Evolutionary conservation across 176 grass and related monocot genomes (phyloP).

Genomic region (Calamus simplicifolius): DNA sequence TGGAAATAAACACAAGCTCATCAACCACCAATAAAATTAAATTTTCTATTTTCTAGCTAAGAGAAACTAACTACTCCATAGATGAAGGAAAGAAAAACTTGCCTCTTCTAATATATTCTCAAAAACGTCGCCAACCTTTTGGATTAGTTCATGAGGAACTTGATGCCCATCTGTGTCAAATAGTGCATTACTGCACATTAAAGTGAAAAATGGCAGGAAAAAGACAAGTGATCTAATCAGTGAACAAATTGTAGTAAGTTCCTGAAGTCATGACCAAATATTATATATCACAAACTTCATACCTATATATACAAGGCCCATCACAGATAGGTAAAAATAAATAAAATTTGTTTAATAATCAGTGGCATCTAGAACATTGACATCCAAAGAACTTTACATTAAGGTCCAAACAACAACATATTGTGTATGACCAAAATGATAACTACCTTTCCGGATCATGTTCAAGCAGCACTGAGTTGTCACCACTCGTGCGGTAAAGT

Average conservation of each 20-base stretch:
- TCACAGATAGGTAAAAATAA: no score
- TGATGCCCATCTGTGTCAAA: slow-evolving; percentile 70
- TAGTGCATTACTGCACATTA: slow-evolving; percentile 68
- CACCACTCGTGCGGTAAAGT: slow-evolving; percentile 87
- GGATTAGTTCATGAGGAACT: slow-evolving; percentile 82
- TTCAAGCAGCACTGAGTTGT: slow-evolving; percentile 91
- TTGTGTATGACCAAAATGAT: background rate
- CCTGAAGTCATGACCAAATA: no score
- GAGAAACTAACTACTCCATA: background rate
- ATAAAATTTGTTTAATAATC: no score
- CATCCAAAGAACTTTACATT: slow-evolving; percentile 9
- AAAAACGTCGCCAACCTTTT: slow-evolving; percentile 79
- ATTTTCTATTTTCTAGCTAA: background rate
- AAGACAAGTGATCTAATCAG: no score
- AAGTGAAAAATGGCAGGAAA: background rate
- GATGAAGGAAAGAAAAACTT: slow-evolving; percentile 7
- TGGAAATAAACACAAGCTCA: slow-evolving; percentile 22
- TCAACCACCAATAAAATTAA: slow-evolving; percentile 8
- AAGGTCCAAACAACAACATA: background rate
- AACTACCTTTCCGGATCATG: slow-evolving; percentile 93
- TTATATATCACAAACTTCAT: no score
- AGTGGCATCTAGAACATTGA: background rate
- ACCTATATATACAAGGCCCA: no score
- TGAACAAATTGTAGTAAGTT: no score
- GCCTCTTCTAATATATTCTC: slow-evolving; percentile 86